Evolutionary conservation across 768 basidiomycete genomes (phyloP).

Genomic region (Lentinula sp.): DNA sequence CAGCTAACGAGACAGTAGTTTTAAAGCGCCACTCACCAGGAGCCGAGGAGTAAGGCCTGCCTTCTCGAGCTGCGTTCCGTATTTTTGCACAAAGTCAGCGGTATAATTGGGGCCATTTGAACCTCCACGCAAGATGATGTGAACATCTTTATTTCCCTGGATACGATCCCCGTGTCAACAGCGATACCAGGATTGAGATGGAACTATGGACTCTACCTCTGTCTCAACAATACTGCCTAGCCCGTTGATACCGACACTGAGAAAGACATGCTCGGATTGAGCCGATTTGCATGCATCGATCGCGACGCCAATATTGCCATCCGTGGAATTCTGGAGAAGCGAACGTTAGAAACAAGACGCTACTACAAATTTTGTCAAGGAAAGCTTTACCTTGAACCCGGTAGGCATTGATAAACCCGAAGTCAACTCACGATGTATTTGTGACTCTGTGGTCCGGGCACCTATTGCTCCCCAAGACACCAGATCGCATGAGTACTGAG

Average conservation of each 20-base stretch:
- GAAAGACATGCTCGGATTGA: conserved; percentile 91
- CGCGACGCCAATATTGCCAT: conserved; percentile 66
- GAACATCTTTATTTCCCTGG: conserved; percentile 73
- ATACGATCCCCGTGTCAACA: not conserved
- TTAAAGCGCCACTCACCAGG: not conserved
- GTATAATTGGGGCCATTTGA: conserved; percentile 87
- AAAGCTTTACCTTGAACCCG: conserved; percentile 50
- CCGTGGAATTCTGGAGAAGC: conserved; percentile 8
- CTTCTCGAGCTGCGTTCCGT: conserved; percentile 58
- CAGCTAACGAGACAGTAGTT: no score
- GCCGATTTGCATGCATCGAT: conserved; percentile 95
- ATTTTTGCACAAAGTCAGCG: conserved; percentile 61
- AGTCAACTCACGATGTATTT: conserved; percentile 94
- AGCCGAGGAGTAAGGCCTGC: conserved; percentile 17
- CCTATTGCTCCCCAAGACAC: conserved; percentile 92
- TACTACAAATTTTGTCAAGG: conserved; percentile 1
- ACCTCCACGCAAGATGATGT: conserved; percentile 93
- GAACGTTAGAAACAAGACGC: not conserved
- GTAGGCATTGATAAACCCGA: conserved; percentile 97
- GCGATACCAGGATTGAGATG: not conserved
- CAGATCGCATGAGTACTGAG: conserved; percentile 80
- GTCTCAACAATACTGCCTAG: conserved; percentile 94
- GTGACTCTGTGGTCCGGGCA: conserved; percentile 94
- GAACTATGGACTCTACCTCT: conserved; percentile 13
- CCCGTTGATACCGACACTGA: conserved; percentile 83